Percentiles rank a stretch among this genome's conserved stretches.
Evolutionary conservation across 768 basidiomycete genomes (phyloP).

Genomic region (Pleurotus cornucopiae): DNA sequence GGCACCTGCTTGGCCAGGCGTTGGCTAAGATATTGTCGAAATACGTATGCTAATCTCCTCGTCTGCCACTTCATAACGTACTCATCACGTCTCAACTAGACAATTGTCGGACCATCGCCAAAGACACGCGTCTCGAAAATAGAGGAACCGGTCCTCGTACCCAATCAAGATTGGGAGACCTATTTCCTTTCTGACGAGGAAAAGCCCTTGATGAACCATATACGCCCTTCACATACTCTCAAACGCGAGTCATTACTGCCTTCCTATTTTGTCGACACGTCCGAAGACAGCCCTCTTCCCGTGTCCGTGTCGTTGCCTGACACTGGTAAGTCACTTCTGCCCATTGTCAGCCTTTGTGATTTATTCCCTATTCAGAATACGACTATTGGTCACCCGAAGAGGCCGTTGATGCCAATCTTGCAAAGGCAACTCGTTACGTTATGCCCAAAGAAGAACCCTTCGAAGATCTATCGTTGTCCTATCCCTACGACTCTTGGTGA

Average conservation of each 20-base stretch:
- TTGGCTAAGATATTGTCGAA: slow-evolving; percentile 78
- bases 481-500: background rate
- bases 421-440: background rate
- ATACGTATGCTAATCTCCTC: slow-evolving; percentile 56
- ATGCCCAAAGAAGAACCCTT: slow-evolving; percentile 1
- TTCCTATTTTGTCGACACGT: background rate
- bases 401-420: background rate
- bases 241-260: background rate
- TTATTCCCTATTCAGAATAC: background rate
- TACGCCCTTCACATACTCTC: slow-evolving; percentile 2
- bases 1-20: slow-evolving; percentile 66
- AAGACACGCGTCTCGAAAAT: background rate
- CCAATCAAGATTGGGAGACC: background rate
- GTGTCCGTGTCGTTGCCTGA: no score
- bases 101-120: background rate
- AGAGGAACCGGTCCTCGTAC: background rate
- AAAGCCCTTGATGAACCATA: background rate
- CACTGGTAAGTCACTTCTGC: background rate
- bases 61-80: background rate
- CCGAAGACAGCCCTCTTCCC: background rate
- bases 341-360: background rate
- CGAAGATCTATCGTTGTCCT: background rate
- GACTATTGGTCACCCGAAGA: background rate
- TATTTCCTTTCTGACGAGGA: background rate
- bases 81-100: background rate